A percentile compares a stretch with the other conserved stretches of the same genome.
phyloP scores from a whole-genome alignment of 495 filamentous ascomycete genomes.

The Trichocladium uniseriatum region DNA sequence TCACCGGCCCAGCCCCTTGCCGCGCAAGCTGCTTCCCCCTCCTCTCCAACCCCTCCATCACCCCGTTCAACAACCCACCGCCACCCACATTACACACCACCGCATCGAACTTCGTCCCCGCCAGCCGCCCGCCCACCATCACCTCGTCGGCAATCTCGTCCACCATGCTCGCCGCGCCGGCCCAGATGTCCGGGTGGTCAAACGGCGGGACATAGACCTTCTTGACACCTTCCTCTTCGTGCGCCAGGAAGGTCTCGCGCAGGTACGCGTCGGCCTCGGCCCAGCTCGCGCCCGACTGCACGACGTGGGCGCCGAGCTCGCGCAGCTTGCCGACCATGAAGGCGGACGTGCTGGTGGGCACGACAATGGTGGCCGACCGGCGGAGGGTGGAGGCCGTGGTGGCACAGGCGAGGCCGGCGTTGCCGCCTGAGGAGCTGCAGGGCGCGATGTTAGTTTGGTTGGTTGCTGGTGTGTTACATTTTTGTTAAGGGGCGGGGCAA shows the following conservation, averaged over 20 bases:
- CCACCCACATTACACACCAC: conserved; percentile 83
- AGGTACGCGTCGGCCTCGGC: conserved; percentile 68
- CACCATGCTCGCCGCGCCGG: conserved; percentile 62
- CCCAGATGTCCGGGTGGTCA: conserved; percentile 78
- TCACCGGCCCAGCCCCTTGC: conserved; percentile 27
- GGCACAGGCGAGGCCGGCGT: conserved; percentile 85
- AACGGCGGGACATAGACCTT: conserved; percentile 89
- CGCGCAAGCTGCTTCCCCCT: conserved; percentile 25
- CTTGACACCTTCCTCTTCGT: conserved; percentile 27
- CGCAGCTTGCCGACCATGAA: conserved; percentile 68
- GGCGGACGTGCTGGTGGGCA: conserved; percentile 56
- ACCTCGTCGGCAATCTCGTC: conserved; percentile 62
- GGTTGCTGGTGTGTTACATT: neutral
- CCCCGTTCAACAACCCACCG: conserved; percentile 73
- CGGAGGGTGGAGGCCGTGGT: conserved; percentile 61
- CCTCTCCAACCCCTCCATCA: conserved; percentile 61
- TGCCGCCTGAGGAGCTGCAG: conserved; percentile 62
- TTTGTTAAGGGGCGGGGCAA: too few species aligned
- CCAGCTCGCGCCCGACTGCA: conserved; percentile 65
- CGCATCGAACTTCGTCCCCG: conserved; percentile 41
- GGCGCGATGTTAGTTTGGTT: neutral
- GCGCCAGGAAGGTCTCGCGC: conserved; percentile 47
- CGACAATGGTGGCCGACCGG: conserved; percentile 64
- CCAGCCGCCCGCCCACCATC: conserved; percentile 17
- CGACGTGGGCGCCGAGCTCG: conserved; percentile 59